phyloP scores from a whole-genome alignment of 768 basidiomycete genomes.

The Suillus paluster region DNA sequence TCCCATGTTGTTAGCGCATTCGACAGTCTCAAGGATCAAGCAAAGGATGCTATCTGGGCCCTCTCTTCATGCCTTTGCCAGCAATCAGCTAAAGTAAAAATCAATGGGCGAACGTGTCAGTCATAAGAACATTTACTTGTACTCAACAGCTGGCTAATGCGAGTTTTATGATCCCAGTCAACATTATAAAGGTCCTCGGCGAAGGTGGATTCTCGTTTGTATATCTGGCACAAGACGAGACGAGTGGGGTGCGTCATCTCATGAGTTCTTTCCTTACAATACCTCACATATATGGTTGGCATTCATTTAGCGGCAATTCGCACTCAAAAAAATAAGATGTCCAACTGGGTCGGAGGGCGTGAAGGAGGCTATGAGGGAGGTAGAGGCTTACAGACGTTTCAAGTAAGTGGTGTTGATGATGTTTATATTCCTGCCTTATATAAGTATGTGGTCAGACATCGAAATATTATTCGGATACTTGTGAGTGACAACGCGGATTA shows the following conservation, averaged over 20 bases:
- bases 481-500: constrained; percentile 41
- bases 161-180: constrained; percentile 51
- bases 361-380: constrained; percentile 86
- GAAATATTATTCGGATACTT: constrained; percentile 95
- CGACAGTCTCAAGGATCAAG: constrained; percentile 69
- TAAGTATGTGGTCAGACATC: constrained; percentile 63
- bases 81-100: constrained; percentile 87
- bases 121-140: constrained; percentile 21
- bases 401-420: constrained; percentile 55
- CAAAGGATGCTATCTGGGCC: constrained; percentile 83
- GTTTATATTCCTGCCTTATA: neutral
- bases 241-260: constrained; percentile 67
- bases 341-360: constrained; percentile 88
- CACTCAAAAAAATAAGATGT: constrained; percentile 96
- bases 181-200: constrained; percentile 90
- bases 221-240: constrained; percentile 85
- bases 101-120: constrained; percentile 93
- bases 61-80: constrained; percentile 81
- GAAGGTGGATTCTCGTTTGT: constrained; percentile 97
- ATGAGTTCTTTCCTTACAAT: neutral
- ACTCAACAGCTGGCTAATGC: constrained; percentile 7
- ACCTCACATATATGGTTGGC: constrained; percentile 14
- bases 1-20: constrained; percentile 45
- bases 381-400: constrained; percentile 94
- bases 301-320: constrained; percentile 75